Percentiles rank a stretch among this genome's conserved stretches.
These are phyloP conservation scores for Lactarius sanguifluus DNA, from an alignment of 768 basidiomycete species.

Conservation along the genomic window DNA sequence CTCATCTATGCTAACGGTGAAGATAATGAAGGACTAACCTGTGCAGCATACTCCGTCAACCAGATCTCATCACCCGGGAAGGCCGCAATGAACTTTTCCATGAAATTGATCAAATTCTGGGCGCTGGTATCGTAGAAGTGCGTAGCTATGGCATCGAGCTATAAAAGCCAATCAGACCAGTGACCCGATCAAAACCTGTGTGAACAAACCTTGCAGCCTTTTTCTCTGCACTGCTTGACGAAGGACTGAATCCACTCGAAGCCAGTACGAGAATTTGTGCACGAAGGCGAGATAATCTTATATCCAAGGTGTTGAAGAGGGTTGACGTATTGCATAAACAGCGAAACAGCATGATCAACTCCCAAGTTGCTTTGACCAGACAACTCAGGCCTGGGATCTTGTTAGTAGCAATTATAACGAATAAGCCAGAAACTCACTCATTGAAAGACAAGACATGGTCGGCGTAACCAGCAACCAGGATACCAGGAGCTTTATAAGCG, in stretches of 20 bases:
- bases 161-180: not conserved
- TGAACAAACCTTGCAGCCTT: slow-evolving; percentile 46
- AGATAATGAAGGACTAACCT: slow-evolving; percentile 37
- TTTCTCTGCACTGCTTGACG: slow-evolving; percentile 44
- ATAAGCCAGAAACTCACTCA: slow-evolving; percentile 55
- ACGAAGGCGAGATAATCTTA: slow-evolving; percentile 61
- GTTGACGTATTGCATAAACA: slow-evolving; percentile 64
- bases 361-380: slow-evolving; percentile 58
- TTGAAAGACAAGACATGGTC: slow-evolving; percentile 59
- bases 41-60: slow-evolving; percentile 73
- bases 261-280: slow-evolving; percentile 60
- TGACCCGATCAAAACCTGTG: not conserved
- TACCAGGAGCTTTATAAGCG: slow-evolving; percentile 45
- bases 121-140: slow-evolving; percentile 68
- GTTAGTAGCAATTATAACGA: slow-evolving; percentile 31
- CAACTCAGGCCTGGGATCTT: slow-evolving; percentile 61
- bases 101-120: slow-evolving; percentile 51
- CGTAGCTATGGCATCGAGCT: slow-evolving; percentile 58
- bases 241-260: slow-evolving; percentile 65
- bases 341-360: slow-evolving; percentile 46
- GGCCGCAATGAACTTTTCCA: slow-evolving; percentile 45
- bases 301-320: slow-evolving; percentile 60
- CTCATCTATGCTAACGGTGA: not conserved
- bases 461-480: slow-evolving; percentile 54
- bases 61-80: slow-evolving; percentile 46